Evolutionary conservation across 2,329 filamentous ascomycete genomes (phyloP).

Genomic region (Phaeosphaeriaceae sp.): DNA sequence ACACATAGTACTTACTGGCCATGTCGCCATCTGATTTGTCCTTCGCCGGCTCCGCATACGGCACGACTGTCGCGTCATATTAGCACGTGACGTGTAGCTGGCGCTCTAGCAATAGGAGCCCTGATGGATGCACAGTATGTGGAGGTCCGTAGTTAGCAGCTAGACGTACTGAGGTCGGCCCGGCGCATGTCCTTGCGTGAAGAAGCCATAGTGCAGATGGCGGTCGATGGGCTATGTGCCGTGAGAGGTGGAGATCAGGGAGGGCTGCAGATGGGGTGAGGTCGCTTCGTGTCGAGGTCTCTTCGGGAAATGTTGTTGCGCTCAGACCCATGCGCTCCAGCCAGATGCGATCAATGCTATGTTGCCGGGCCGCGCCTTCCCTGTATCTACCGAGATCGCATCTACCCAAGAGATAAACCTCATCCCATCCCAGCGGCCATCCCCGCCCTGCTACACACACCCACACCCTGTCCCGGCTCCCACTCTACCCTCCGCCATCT

Average conservation of each 20-base stretch:
- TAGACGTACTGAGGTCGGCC: constrained; percentile 70
- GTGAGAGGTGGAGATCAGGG: constrained; percentile 13
- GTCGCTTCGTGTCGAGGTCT: constrained; percentile 14
- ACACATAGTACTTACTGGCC: constrained; percentile 62
- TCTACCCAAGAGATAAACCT: constrained; percentile 15
- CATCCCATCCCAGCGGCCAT: constrained; percentile 10
- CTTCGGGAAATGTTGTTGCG: constrained; percentile 1
- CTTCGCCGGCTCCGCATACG: constrained; percentile 78
- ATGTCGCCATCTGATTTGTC: constrained; percentile 72
- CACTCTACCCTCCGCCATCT: constrained; percentile 1
- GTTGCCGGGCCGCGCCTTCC: neutral
- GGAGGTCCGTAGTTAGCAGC: neutral
- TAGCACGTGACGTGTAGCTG: constrained; percentile 37
- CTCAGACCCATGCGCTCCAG: neutral
- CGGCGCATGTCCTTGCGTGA: constrained; percentile 79
- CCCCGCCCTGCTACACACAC: constrained; percentile 3
- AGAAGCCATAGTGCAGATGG: constrained; percentile 62
- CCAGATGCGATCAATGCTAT: constrained; percentile 1
- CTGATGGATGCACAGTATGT: neutral
- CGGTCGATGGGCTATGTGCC: constrained; percentile 13
- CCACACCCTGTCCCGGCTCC: constrained; percentile 1
- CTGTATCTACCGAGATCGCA: constrained; percentile 8
- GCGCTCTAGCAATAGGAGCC: neutral
- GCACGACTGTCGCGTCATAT: constrained; percentile 70
- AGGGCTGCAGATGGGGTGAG: constrained; percentile 21